Percentiles rank a stretch among this genome's conserved stretches.
Evolutionary conservation across 116 monocot genomes (phyloP).

Genomic region (Zostera marina): DNA sequence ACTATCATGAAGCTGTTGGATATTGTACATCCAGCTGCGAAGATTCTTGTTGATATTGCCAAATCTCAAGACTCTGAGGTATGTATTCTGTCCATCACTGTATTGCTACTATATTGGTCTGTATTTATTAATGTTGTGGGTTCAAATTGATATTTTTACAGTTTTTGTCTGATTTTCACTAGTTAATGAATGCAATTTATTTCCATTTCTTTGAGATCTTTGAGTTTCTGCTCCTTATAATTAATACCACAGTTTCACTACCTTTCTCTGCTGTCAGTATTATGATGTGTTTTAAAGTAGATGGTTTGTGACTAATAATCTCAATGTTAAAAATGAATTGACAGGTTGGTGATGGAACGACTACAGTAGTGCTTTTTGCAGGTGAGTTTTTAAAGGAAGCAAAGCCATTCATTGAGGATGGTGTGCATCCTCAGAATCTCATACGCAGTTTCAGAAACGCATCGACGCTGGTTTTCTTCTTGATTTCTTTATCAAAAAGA

Average conservation of each 20-base stretch:
- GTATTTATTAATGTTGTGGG: background rate
- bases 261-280: too few species aligned
- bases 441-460: slow-evolving; percentile 82
- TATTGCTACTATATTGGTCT: background rate
- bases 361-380: slow-evolving; percentile 91
- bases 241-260: too few species aligned
- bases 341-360: slow-evolving; percentile 98
- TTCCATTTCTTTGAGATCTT: too few species aligned
- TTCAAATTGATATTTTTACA: too few species aligned
- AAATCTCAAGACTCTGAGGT: slow-evolving; percentile 98
- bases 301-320: background rate
- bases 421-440: slow-evolving; percentile 85
- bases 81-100: background rate
- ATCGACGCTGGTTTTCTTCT: slow-evolving; percentile 36
- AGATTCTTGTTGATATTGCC: slow-evolving; percentile 91
- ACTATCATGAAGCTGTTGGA: slow-evolving; percentile 99
- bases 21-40: slow-evolving; percentile 86
- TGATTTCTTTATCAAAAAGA: background rate
- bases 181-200: too few species aligned
- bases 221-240: too few species aligned
- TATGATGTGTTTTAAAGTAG: too few species aligned
- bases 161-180: too few species aligned
- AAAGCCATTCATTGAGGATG: slow-evolving; percentile 96
- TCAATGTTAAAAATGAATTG: background rate
- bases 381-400: slow-evolving; percentile 95